phyloP scores from a whole-genome alignment of 805 yeast species.

The Cyberlindnera samutprakarnensis region DNA sequence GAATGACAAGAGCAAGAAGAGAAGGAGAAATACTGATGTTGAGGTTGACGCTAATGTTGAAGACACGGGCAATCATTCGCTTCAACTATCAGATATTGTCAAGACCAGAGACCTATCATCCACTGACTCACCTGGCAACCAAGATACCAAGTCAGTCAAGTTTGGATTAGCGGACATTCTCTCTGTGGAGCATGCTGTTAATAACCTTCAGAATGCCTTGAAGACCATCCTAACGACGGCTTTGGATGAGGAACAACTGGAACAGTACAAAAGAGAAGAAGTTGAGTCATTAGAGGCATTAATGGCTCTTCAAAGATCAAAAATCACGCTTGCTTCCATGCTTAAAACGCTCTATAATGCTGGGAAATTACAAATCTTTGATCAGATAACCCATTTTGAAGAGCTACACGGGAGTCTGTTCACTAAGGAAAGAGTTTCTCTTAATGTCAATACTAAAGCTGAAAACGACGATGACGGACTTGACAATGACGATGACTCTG shows the following conservation, averaged over 20 bases:
- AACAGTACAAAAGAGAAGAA: slow-evolving; percentile 18
- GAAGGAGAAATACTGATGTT: too few species aligned
- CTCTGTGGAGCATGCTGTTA: slow-evolving; percentile 43
- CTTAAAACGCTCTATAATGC: slow-evolving; percentile 46
- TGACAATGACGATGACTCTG: not conserved
- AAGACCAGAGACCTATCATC: too few species aligned
- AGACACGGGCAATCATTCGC: too few species aligned
- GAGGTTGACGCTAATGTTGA: too few species aligned
- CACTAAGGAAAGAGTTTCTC: slow-evolving; percentile 1
- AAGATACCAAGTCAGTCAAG: too few species aligned
- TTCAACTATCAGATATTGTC: too few species aligned
- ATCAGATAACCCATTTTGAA: slow-evolving; percentile 42
- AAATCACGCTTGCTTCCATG: slow-evolving; percentile 52
- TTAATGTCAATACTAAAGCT: slow-evolving; percentile 6
- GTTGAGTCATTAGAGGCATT: slow-evolving; percentile 33
- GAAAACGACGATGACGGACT: slow-evolving; percentile 19
- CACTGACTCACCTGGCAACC: too few species aligned
- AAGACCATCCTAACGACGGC: slow-evolving; percentile 45
- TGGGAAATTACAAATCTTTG: slow-evolving; percentile 45
- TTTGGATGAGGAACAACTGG: slow-evolving; percentile 41
- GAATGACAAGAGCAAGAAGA: too few species aligned
- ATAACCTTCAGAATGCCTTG: slow-evolving; percentile 44
- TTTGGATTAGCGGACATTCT: slow-evolving; percentile 21
- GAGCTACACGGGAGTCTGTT: slow-evolving; percentile 1
- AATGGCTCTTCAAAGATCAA: slow-evolving; percentile 43